These are phyloP conservation scores for Cairneyella variabilis DNA, from an alignment of 495 filamentous ascomycete genomes.

Conservation along the genomic window DNA sequence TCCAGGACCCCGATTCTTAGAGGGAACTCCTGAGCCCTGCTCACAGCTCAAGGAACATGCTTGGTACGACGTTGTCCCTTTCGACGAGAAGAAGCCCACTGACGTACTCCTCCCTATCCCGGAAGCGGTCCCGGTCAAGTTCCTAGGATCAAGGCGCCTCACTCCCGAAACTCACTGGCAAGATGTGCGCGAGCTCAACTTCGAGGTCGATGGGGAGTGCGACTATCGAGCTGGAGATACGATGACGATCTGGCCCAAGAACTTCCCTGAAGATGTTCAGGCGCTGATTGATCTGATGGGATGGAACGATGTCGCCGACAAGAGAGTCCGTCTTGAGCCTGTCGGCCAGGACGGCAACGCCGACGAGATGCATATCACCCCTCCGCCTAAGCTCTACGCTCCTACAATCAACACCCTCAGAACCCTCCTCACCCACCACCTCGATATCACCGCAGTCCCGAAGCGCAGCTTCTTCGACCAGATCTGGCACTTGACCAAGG, in stretches of 20 bases:
- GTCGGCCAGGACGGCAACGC: constrained; percentile 6
- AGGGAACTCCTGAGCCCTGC: too few relatives aligned
- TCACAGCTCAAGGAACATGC: constrained; percentile 14
- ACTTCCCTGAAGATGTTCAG: constrained; percentile 73
- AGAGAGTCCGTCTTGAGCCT: constrained; percentile 43
- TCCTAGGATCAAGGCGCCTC: constrained; percentile 62
- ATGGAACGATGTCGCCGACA: constrained; percentile 71
- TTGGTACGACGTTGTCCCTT: not conserved
- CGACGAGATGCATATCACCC: constrained; percentile 1
- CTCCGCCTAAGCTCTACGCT: constrained; percentile 8
- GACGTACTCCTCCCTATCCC: constrained; percentile 52
- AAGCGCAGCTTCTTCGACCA: constrained; percentile 78
- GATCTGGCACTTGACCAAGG: constrained; percentile 66
- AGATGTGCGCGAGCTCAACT: constrained; percentile 76
- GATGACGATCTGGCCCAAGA: constrained; percentile 79
- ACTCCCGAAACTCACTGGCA: constrained; percentile 84
- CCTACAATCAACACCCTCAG: constrained; percentile 58
- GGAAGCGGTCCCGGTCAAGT: constrained; percentile 34
- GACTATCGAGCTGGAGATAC: constrained; percentile 68
- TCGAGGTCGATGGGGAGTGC: constrained; percentile 45
- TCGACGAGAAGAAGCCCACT: constrained; percentile 24
- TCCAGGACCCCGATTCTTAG: too few relatives aligned
- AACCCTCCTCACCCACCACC: constrained; percentile 69
- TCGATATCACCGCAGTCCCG: constrained; percentile 87
- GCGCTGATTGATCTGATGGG: constrained; percentile 68